Evolutionary conservation across 306 rosid genomes (phyloP).

Genomic region (Vigna angularis): DNA sequence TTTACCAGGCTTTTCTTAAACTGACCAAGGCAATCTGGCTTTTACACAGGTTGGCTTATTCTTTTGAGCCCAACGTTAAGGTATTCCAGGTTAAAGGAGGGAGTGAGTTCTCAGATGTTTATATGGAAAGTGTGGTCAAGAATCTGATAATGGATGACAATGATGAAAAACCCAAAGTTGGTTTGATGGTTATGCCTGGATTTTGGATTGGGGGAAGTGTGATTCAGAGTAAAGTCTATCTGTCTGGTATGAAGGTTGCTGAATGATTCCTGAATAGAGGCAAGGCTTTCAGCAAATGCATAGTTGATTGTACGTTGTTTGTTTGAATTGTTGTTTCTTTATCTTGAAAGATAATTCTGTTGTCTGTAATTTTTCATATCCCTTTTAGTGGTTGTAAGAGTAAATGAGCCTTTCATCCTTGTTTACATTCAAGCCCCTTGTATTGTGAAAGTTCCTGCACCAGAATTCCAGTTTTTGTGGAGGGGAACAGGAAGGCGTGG

Average conservation of each 20-base stretch:
- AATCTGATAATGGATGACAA: slow-evolving; percentile 76
- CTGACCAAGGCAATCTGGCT: slow-evolving; percentile 94
- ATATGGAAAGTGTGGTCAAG: slow-evolving; percentile 94
- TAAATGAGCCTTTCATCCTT: slow-evolving; percentile 18
- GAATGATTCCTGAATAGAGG: slow-evolving; percentile 55
- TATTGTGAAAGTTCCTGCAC: slow-evolving; percentile 30
- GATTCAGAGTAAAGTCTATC: slow-evolving; percentile 95
- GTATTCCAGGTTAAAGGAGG: slow-evolving; percentile 93
- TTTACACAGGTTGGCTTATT: slow-evolving; percentile 84
- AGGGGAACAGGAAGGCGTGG: slow-evolving; percentile 19
- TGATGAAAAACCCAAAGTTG: slow-evolving; percentile 80
- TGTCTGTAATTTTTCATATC: slow-evolving; percentile 46
- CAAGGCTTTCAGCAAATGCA: slow-evolving; percentile 33
- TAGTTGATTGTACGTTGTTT: slow-evolving; percentile 42
- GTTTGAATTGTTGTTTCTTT: slow-evolving; percentile 44
- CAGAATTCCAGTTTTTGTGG: slow-evolving; percentile 30
- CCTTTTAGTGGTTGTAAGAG: slow-evolving; percentile 42
- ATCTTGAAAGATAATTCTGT: slow-evolving; percentile 48
- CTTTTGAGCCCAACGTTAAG: slow-evolving; percentile 83
- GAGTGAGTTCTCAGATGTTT: slow-evolving; percentile 91
- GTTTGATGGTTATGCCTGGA: slow-evolving; percentile 98
- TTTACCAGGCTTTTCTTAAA: slow-evolving; percentile 95
- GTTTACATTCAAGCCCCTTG: slow-evolving; percentile 34
- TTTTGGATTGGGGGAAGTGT: slow-evolving; percentile 86
- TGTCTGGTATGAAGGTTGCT: slow-evolving; percentile 89